phyloP scores from a whole-genome alignment of 345 rosid genomes.

The Populus euphratica region DNA sequence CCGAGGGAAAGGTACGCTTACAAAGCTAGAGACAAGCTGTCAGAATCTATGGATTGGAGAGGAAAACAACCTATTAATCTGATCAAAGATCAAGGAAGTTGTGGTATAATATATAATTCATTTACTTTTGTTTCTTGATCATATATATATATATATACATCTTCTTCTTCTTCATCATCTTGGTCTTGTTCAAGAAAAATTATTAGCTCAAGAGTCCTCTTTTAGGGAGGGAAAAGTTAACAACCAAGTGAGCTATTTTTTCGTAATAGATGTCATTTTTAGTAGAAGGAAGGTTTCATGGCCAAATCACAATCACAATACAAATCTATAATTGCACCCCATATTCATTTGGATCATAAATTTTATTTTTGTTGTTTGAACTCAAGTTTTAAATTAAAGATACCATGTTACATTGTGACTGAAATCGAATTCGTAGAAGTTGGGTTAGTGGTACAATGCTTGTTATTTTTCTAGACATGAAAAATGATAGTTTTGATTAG shows the following conservation, averaged over 20 bases:
- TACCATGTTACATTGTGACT: too few species aligned
- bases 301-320: background rate
- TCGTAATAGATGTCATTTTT: background rate
- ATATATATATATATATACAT: too few species aligned
- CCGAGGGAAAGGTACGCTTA: slow-evolving; percentile 20
- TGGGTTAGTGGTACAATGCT: background rate
- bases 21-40: slow-evolving; percentile 9
- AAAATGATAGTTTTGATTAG: slow-evolving; percentile 3
- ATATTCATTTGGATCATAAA: background rate
- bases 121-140: too few species aligned
- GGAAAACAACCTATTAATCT: slow-evolving; percentile 12
- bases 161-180: background rate
- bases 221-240: background rate
- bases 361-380: background rate
- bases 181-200: too few species aligned
- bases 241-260: background rate
- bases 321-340: too few species aligned
- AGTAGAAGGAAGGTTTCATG: background rate
- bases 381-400: background rate
- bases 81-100: slow-evolving; percentile 27
- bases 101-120: slow-evolving; percentile 13
- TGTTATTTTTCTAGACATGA: background rate
- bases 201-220: too few species aligned
- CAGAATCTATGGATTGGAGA: slow-evolving; percentile 19
- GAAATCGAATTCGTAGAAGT: background rate